These are phyloP conservation scores for Fusarium sp. DNA, from an alignment of 2,329 filamentous ascomycete species.

Conservation along the genomic window DNA sequence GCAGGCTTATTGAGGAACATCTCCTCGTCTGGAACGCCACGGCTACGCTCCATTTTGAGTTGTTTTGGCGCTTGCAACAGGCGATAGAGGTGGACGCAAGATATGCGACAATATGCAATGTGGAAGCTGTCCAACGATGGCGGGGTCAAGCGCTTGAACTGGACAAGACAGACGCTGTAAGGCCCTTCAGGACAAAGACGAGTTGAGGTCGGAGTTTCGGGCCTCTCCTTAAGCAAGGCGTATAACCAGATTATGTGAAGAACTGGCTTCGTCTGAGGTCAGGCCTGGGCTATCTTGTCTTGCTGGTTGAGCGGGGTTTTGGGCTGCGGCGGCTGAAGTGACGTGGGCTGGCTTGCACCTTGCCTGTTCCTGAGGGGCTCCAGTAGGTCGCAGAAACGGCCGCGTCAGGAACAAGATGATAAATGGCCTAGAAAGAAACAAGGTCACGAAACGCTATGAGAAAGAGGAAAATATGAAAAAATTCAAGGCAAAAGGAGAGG, in stretches of 20 bases:
- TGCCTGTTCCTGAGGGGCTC: conserved; percentile 32
- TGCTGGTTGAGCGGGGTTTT: conserved; percentile 43
- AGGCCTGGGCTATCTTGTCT: conserved; percentile 21
- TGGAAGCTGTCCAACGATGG: conserved; percentile 25
- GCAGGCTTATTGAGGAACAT: conserved; percentile 78
- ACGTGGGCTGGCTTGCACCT: conserved; percentile 28
- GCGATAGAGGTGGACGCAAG: not conserved
- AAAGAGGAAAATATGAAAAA: not conserved
- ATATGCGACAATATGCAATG: conserved; percentile 25
- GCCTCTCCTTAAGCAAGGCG: conserved; percentile 22
- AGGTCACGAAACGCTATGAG: conserved; percentile 3
- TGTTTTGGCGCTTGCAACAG: conserved; percentile 12
- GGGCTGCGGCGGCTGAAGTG: conserved; percentile 20
- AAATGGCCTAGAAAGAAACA: conserved; percentile 11
- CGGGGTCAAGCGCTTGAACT: conserved; percentile 26
- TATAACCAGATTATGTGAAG: not conserved
- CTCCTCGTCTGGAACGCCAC: conserved; percentile 81
- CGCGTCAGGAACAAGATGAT: conserved; percentile 42
- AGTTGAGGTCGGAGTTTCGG: conserved; percentile 5
- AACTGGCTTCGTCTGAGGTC: not conserved
- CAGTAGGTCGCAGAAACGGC: conserved; percentile 48
- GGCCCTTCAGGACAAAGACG: conserved; percentile 12
- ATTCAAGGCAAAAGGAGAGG: not conserved
- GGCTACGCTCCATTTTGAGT: conserved; percentile 62
- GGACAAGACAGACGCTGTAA: conserved; percentile 12